These are phyloP conservation scores for Gillenia trifoliata DNA, from an alignment of 306 rosid species.

Conservation along the genomic window DNA sequence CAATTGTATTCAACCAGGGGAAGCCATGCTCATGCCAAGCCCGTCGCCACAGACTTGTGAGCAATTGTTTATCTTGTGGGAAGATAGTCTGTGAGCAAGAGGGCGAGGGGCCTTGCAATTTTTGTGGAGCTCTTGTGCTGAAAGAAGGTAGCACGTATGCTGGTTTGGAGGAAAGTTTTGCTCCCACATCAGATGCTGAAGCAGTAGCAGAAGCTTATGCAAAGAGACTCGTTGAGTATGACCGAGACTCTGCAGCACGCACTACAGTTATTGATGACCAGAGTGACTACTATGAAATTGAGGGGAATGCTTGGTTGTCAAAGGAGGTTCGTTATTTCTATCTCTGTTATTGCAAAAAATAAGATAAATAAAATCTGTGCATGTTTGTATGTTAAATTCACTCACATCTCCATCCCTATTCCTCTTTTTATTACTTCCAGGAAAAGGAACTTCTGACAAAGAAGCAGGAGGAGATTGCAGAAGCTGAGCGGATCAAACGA, in stretches of 20 bases:
- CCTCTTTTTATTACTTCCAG: conserved; percentile 30
- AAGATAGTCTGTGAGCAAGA: conserved; percentile 96
- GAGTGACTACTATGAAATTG: conserved; percentile 92
- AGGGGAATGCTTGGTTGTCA: conserved; percentile 93
- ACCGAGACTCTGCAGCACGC: conserved; percentile 85
- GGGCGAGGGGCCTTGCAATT: conserved; percentile 96
- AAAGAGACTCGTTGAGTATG: conserved; percentile 89
- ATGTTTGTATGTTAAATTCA: neutral
- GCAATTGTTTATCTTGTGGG: conserved; percentile 93
- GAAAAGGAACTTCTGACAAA: conserved; percentile 80
- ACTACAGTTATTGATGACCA: conserved; percentile 96
- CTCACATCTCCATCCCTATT: neutral
- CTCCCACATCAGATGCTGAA: conserved; percentile 60
- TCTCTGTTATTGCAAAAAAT: neutral
- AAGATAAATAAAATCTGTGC: too few species aligned
- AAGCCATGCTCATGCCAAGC: conserved; percentile 91
- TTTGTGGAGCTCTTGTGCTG: conserved; percentile 88
- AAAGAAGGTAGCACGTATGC: conserved; percentile 84
- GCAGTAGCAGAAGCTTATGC: conserved; percentile 91
- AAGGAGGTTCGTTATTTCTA: conserved; percentile 51
- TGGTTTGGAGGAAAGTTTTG: conserved; percentile 73
- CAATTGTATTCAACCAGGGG: conserved; percentile 88
- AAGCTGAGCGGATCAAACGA: conserved; percentile 78
- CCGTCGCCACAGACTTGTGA: conserved; percentile 61
- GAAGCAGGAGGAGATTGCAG: conserved; percentile 85